Base-by-base conservation (phyloP, 179 eudicot genomes). In the Sideroxylon spinosum region DNA sequence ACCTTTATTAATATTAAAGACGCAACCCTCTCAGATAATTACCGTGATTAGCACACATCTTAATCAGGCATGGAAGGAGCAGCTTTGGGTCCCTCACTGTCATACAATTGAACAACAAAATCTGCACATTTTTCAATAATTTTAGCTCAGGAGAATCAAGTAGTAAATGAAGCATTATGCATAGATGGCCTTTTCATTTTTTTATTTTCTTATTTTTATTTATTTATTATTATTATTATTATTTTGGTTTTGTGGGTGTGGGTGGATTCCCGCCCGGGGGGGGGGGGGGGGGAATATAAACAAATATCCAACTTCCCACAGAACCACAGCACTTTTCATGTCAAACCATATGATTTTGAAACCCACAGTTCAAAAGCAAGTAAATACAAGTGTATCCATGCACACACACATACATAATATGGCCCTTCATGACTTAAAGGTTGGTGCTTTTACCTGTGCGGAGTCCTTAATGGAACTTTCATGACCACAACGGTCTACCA, bases 61-160 rank as follows among this genome's bases (percentile, higher is more conserved):
- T 91, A 86, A 89, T 64, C 78, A 96, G 79, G 66, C 87, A 83
- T 44, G 99, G 98, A 67, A 96, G 93, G 75, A 96, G 98, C 84
- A 92, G 79, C 76, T 86, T 88, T 29, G 99, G 99, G 81, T 96
- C 97, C 86, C 99, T 86, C 74, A 96, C 97, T 48, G 99, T 86
- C 99, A 96, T 96, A 79, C 99, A 96, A 81, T 96, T 96, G 89
- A 96, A 96, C 84, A 96, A 84, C 84, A 96, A 84, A 76, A 96
- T 92, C 98, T 96, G 98, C 93, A 83, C 37, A 53, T 80, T 71
- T 74, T 75, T 61, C 76, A 82, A 78, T 70, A 81, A 61, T 55
- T 44, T 6, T 9, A 81, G 48, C 22, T 82, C 52, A 63, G 29
- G 69, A 78, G 32, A 50, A 76, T 57, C 64, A 29, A 74, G 44